These are phyloP conservation scores for Gomphus sp. DNA, from an alignment of 1,284 basidiomycete genomes.

Conservation along the genomic window DNA sequence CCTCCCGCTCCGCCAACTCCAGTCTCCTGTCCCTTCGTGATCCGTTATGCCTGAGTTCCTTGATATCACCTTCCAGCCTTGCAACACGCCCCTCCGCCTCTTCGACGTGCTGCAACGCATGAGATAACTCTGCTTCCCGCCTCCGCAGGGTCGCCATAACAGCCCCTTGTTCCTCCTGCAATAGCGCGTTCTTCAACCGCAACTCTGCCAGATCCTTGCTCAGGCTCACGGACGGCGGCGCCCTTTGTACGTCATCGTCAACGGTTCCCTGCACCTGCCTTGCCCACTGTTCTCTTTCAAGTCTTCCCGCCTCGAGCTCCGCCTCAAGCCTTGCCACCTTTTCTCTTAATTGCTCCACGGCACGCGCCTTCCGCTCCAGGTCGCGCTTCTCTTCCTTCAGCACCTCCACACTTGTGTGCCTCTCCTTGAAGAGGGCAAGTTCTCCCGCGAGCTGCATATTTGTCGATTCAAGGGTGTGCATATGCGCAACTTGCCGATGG, in stretches of 20 bases:
- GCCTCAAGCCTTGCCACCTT: conserved; percentile 49
- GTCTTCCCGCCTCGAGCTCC: conserved; percentile 48
- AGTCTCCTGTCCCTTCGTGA: conserved; percentile 36
- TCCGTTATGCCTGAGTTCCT: conserved; percentile 32
- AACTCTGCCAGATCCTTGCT: conserved; percentile 21
- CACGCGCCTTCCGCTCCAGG: conserved; percentile 46
- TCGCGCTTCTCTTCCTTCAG: conserved; percentile 65
- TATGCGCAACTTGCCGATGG: conserved; percentile 49
- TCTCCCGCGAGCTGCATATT: conserved; percentile 53
- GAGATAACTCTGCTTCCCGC: conserved; percentile 41
- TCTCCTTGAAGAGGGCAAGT: conserved; percentile 41
- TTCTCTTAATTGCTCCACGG: conserved; percentile 47
- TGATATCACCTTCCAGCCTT: conserved; percentile 28
- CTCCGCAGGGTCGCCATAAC: conserved; percentile 37
- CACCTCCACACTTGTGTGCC: conserved; percentile 55
- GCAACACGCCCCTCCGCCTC: conserved; percentile 28
- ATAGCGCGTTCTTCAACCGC: conserved; percentile 46
- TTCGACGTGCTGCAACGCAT: conserved; percentile 25
- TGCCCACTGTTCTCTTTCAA: conserved; percentile 36
- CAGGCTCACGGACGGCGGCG: neutral
- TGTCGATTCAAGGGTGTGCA: conserved; percentile 51
- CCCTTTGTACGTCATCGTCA: neutral
- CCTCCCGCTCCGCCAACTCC: conserved; percentile 46
- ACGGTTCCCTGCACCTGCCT: neutral
- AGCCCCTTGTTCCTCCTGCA: conserved; percentile 58